A percentile compares a stretch with the other conserved stretches of the same genome.
These are phyloP conservation scores for Phytophthora sp. DNA, from an alignment of 352 stramenopile genomes.

Conservation along the genomic window DNA sequence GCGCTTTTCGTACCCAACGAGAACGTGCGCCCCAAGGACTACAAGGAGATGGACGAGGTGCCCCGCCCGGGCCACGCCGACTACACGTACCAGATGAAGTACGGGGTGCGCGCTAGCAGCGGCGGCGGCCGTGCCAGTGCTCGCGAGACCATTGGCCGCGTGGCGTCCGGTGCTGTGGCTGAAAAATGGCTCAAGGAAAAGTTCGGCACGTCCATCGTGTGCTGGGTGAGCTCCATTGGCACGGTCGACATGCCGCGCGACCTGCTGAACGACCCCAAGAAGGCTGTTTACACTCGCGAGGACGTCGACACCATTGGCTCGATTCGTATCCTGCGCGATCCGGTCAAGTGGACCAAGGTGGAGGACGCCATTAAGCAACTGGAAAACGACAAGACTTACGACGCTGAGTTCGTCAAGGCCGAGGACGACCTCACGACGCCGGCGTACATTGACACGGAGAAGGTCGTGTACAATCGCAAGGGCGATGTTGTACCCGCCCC, in stretches of 20 bases:
- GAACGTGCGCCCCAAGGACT: conserved; percentile 96
- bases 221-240: conserved; percentile 90
- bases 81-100: conserved; percentile 99
- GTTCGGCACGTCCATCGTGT: conserved; percentile 91
- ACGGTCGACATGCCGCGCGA: conserved; percentile 84
- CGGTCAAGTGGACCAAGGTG: conserved; percentile 61
- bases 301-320: conserved; percentile 85
- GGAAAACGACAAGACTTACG: conserved; percentile 72
- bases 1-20: conserved; percentile 98
- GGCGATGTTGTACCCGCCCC: conserved; percentile 64
- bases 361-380: conserved; percentile 54
- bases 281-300: conserved; percentile 76
- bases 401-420: conserved; percentile 69
- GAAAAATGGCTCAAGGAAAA: conserved; percentile 95
- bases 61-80: conserved; percentile 96
- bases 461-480: conserved; percentile 89
- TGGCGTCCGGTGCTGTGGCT: conserved; percentile 96
- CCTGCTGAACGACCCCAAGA: conserved; percentile 68
- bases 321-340: conserved; percentile 81
- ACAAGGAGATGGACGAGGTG: conserved; percentile 96
- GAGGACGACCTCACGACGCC: conserved; percentile 64
- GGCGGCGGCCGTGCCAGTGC: conserved; percentile 96
- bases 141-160: conserved; percentile 98
- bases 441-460: conserved; percentile 95
- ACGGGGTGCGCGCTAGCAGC: conserved; percentile 96